These are phyloP conservation scores for Fusarium hostae DNA, from an alignment of 2,329 filamentous ascomycete species.

Conservation along the genomic window DNA sequence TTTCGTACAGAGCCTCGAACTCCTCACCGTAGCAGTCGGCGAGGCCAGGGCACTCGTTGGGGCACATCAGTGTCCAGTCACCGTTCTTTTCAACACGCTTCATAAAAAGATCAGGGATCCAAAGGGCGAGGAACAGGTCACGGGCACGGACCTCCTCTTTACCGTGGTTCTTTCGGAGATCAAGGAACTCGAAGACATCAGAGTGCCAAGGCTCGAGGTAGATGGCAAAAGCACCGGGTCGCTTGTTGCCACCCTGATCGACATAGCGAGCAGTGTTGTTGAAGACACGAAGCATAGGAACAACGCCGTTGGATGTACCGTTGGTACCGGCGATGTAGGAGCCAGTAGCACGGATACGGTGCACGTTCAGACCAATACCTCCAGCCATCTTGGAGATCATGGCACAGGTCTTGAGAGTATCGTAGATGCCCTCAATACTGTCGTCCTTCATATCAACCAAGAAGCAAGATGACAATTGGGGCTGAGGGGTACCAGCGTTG, in stretches of 20 bases:
- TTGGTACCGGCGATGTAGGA: conserved; percentile 99
- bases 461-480: conserved; percentile 98
- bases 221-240: conserved; percentile 97
- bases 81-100: conserved; percentile 97
- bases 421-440: conserved; percentile 99
- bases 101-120: conserved; percentile 99
- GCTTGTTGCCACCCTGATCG: conserved; percentile 99
- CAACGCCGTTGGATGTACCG: conserved; percentile 95
- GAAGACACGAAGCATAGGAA: conserved; percentile 98
- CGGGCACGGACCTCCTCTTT: conserved; percentile 98
- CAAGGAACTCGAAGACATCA: conserved; percentile 96
- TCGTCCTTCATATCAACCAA: conserved; percentile 99
- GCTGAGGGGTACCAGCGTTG: conserved; percentile 94
- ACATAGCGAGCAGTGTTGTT: conserved; percentile 99
- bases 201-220: conserved; percentile 99
- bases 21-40: conserved; percentile 98
- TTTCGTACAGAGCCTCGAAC: conserved; percentile 93
- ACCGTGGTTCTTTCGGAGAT: conserved; percentile 98
- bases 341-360: conserved; percentile 95
- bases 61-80: conserved; percentile 98
- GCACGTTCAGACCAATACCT: conserved; percentile 95
- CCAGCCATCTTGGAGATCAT: conserved; percentile 99
- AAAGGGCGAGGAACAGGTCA: conserved; percentile 96
- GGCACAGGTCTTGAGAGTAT: conserved; percentile 98
- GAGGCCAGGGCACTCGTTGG: conserved; percentile 93